Percentiles rank a stretch among this genome's conserved stretches.
Evolutionary conservation across 192 early-diverging fungal genomes (phyloP).

Genomic region (Podila clonocystis): DNA sequence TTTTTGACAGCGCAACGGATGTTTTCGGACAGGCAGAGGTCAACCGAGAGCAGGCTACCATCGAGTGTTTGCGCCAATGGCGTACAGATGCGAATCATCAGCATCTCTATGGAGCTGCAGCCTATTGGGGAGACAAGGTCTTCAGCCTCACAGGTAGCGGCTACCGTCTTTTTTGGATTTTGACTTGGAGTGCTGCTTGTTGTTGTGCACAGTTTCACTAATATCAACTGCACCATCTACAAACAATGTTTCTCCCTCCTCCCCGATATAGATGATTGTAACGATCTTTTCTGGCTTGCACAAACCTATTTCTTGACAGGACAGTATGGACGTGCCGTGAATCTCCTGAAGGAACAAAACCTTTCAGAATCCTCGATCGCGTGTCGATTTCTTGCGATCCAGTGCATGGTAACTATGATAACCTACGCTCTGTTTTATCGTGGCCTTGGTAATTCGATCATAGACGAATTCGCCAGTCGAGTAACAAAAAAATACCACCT

Average conservation of each 20-base stretch:
- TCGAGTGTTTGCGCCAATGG: conserved; percentile 60
- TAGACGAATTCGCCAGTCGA: too few species aligned
- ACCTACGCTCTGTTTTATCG: not conserved
- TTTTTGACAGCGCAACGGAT: conserved; percentile 7
- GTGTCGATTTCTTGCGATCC: conserved; percentile 63
- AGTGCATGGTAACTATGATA: conserved; percentile 57
- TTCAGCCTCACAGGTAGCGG: conserved; percentile 63
- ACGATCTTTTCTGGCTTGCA: conserved; percentile 61
- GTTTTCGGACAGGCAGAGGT: conserved; percentile 18
- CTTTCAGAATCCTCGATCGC: conserved; percentile 53
- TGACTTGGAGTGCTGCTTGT: not conserved
- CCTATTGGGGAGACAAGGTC: conserved; percentile 76
- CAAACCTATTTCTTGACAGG: conserved; percentile 58
- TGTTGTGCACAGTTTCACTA: not conserved
- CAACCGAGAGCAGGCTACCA: conserved; percentile 13
- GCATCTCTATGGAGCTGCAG: conserved; percentile 63
- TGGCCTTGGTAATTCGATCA: too few species aligned
- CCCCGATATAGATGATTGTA: conserved; percentile 48
- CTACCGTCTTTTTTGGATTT: not conserved
- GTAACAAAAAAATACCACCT: too few species aligned
- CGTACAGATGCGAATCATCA: conserved; percentile 63
- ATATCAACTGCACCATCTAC: not conserved
- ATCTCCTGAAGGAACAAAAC: conserved; percentile 55
- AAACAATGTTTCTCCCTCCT: not conserved
- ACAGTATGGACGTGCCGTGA: conserved; percentile 58